phyloP scores from a whole-genome alignment of 176 grass and related monocot genomes.

The Bromus sterilis region DNA sequence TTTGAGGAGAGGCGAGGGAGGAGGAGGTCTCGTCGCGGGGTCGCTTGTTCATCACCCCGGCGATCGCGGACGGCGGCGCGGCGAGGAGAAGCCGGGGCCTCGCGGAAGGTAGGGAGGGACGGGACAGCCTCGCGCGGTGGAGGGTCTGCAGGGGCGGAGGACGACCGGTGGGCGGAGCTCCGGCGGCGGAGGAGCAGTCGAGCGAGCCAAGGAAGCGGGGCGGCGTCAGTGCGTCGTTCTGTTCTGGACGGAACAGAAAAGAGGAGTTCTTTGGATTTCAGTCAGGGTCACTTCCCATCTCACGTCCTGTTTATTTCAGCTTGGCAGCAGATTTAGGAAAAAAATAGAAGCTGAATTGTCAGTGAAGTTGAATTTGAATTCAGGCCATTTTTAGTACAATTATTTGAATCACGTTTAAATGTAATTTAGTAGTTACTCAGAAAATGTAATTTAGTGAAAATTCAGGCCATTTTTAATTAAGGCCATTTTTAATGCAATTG shows the following conservation, averaged over 20 bases:
- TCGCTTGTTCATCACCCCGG: conserved; percentile 40
- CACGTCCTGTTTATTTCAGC: too few relatives aligned
- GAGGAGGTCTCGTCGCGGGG: conserved; percentile 35
- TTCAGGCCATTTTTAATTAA: too few relatives aligned
- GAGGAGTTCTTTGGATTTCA: neutral
- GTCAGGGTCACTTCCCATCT: neutral
- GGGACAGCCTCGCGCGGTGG: neutral
- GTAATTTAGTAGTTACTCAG: too few relatives aligned
- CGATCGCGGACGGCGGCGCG: neutral
- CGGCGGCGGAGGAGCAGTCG: neutral
- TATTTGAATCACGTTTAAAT: too few relatives aligned
- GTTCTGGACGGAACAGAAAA: neutral
- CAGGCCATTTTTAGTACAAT: too few relatives aligned
- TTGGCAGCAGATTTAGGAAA: too few relatives aligned
- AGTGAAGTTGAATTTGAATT: too few relatives aligned
- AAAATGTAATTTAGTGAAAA: too few relatives aligned
- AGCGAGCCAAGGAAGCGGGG: neutral
- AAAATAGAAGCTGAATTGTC: too few relatives aligned
- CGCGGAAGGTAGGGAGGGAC: neutral
- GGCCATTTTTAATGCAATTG: too few relatives aligned
- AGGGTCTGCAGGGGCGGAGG: neutral
- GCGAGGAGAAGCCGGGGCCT: neutral
- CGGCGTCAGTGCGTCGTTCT: neutral
- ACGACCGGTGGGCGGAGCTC: neutral
- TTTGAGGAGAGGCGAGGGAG: conserved; percentile 19